phyloP scores from a whole-genome alignment of 2,329 filamentous ascomycete species.

The Aspergillus brasiliensis region DNA sequence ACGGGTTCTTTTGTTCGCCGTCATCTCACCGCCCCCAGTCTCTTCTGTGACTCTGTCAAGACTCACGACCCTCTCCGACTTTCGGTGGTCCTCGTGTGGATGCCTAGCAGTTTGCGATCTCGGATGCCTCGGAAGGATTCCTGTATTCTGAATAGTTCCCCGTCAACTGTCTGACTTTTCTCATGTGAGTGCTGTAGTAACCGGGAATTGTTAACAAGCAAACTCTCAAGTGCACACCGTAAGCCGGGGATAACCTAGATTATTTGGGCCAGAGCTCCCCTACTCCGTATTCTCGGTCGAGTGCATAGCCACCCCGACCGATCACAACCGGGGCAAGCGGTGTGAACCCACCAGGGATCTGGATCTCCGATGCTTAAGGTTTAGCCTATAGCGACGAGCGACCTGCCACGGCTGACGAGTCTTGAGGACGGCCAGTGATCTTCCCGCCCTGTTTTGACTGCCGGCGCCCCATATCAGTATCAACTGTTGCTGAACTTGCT shows the following conservation, averaged over 20 bases:
- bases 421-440: background rate
- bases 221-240: background rate
- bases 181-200: background rate
- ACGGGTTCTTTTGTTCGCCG: background rate
- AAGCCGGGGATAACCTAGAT: background rate
- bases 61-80: background rate
- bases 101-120: background rate
- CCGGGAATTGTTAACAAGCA: too few relatives aligned
- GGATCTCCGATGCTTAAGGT: conserved; percentile 3
- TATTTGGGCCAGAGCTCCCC: background rate
- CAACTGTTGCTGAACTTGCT: too few relatives aligned
- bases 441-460: background rate
- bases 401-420: background rate
- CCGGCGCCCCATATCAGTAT: background rate
- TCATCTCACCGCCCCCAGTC: background rate
- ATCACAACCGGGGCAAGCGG: background rate
- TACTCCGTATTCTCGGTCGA: background rate
- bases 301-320: background rate
- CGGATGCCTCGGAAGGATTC: background rate
- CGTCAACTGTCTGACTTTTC: background rate
- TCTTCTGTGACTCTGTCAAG: background rate
- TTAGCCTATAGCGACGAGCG: background rate
- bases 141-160: background rate
- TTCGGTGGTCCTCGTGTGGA: background rate
- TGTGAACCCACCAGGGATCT: background rate